A percentile compares a stretch with the other conserved stretches of the same genome.
phyloP scores from a whole-genome alignment of 1,284 basidiomycete genomes.

The Thecaphora thlaspeos region DNA sequence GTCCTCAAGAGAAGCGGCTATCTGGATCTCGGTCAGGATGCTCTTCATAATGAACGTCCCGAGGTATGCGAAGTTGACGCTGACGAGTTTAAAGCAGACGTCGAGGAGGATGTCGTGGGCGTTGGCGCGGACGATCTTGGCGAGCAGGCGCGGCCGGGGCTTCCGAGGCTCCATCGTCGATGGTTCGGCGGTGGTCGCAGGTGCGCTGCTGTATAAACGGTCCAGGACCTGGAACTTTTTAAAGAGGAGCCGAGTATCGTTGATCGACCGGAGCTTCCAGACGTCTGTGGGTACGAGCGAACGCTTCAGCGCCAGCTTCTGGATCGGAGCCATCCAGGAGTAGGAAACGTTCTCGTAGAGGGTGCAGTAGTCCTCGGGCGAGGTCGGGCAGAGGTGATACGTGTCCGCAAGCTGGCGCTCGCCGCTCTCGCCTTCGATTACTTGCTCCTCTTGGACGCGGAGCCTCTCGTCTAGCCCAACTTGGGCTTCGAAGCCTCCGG shows the following conservation, averaged over 20 bases:
- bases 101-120: slow-evolving; percentile 43
- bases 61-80: slow-evolving; percentile 43
- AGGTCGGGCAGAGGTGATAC: slow-evolving; percentile 41
- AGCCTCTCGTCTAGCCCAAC: slow-evolving; percentile 26
- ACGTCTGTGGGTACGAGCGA: slow-evolving; percentile 39
- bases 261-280: slow-evolving; percentile 41
- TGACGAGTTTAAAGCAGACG: slow-evolving; percentile 36
- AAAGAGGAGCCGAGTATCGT: slow-evolving; percentile 36
- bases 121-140: slow-evolving; percentile 32
- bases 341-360: slow-evolving; percentile 37
- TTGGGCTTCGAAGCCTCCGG: slow-evolving; percentile 35
- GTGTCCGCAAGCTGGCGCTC: slow-evolving; percentile 5
- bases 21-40: slow-evolving; percentile 34
- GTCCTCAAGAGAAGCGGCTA: slow-evolving; percentile 10
- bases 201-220: background rate
- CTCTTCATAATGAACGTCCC: slow-evolving; percentile 36
- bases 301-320: slow-evolving; percentile 26
- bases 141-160: slow-evolving; percentile 7
- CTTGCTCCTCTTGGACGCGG: slow-evolving; percentile 9
- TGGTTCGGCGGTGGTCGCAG: too few species aligned
- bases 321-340: slow-evolving; percentile 45
- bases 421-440: slow-evolving; percentile 8
- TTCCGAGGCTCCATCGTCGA: slow-evolving; percentile 2
- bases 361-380: slow-evolving; percentile 43
- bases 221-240: slow-evolving; percentile 8